These are phyloP conservation scores for Pugionium dolabratum DNA, from an alignment of 345 rosid species.

Conservation along the genomic window DNA sequence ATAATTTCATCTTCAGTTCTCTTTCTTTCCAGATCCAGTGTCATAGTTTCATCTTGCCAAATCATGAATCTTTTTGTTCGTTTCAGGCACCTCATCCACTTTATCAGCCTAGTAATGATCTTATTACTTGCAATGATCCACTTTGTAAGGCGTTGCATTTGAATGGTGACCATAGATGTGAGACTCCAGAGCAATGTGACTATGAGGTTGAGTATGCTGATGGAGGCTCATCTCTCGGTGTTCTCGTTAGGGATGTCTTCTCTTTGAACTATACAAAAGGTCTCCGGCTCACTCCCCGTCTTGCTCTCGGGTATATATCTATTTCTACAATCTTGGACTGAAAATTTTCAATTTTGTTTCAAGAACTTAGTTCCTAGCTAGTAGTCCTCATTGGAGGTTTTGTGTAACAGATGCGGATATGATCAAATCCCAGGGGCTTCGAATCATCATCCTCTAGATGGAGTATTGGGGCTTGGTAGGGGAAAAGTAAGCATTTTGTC, in stretches of 20 bases:
- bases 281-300: conserved; percentile 53
- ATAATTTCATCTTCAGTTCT: neutral
- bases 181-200: conserved; percentile 73
- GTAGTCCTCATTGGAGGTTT: conserved; percentile 21
- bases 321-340: neutral
- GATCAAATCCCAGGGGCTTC: conserved; percentile 71
- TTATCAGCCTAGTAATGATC: conserved; percentile 68
- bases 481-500: conserved; percentile 78
- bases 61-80: neutral
- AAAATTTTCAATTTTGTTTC: neutral
- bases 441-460: conserved; percentile 80
- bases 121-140: conserved; percentile 70
- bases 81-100: conserved; percentile 89
- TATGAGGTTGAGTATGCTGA: conserved; percentile 92
- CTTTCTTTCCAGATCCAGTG: neutral
- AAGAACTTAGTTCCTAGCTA: conserved; percentile 6
- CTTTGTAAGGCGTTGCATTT: conserved; percentile 71
- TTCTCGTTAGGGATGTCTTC: conserved; percentile 75
- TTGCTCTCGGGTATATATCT: conserved; percentile 69
- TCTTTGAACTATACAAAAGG: conserved; percentile 65
- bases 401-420: conserved; percentile 73
- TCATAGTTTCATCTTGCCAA: neutral
- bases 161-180: conserved; percentile 53
- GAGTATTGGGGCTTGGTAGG: conserved; percentile 92
- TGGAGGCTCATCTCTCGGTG: conserved; percentile 91